Base-by-base conservation (phyloP, 2,329 filamentous ascomycete species). In the Escovopsis sp. region DNA sequence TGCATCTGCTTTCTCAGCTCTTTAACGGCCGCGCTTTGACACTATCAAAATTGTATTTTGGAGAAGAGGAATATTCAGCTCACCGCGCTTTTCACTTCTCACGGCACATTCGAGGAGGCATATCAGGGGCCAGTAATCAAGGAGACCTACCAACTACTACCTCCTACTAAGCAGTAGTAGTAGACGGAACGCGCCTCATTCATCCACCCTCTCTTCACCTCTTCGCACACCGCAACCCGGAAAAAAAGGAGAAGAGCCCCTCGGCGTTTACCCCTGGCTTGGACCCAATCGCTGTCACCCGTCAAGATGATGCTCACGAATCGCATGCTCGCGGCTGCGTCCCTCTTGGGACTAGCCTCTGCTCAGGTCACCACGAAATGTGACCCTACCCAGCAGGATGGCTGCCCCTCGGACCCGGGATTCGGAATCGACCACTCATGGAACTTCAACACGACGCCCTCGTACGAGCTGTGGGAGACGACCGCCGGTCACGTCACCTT, bases 341-440 rank as follows among this genome's bases (percentile, higher is more conserved):
- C 61, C 43, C 52, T 72, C 43, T 42, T 67, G 9, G 54, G 71
- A 42, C 59, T 72, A 35, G 66, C 68, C 38, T 50, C 69, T 32
- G 86, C 81, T 39, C 89, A 95, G 60, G 86, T 87, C 29, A 76
- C 63, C 43, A 86, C 84, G 7, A 59, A 70, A 35, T 96, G 88
- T 67, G 79, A 93, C 55, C 88, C 89, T 5, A 68, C 81, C 53
- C 72, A 86, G 48, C 61, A 65, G 45, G 76, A 71, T 35, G 61
- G 65, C 49, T 94, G 87, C 57, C 76, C 82, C 1, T 59, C 76
- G 34, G 73, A 91, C 57, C 69, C 76, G 2, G 87, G 84, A 11
- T 71, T 94, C 14, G 76, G 79, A 43, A 75, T 74, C 40, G 58
- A 69, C 29, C 69, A 79, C 59, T 66, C 64, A 37, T 82, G 76